Conservation (phyloP, 306 rosid species). For the Cicer judaicum region DNA sequence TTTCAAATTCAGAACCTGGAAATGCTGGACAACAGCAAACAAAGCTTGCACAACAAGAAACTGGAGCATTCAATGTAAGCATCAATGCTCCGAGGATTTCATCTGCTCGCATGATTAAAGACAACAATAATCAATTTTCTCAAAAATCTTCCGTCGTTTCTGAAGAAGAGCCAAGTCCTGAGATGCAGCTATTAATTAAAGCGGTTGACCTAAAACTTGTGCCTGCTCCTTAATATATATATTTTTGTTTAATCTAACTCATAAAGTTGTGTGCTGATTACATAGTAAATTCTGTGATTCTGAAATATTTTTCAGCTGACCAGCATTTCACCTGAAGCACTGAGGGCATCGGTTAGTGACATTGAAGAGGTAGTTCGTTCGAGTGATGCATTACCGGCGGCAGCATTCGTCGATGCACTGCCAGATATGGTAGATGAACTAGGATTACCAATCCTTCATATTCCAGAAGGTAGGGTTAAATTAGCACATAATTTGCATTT, state of each 20-base stretch:
- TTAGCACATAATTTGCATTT: neutral
- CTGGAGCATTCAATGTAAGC: slow-evolving; percentile 18
- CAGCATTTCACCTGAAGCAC: slow-evolving; percentile 37
- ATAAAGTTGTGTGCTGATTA: slow-evolving; percentile 6
- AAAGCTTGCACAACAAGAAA: neutral
- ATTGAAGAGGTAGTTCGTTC: slow-evolving; percentile 23
- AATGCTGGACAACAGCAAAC: slow-evolving; percentile 17
- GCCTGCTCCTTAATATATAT: neutral
- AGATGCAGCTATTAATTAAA: slow-evolving; percentile 41
- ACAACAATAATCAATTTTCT: slow-evolving; percentile 23
- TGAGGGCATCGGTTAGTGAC: slow-evolving; percentile 30
- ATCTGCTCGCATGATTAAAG: slow-evolving; percentile 36
- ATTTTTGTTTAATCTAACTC: neutral
- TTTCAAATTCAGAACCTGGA: slow-evolving; percentile 20
- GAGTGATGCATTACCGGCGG: slow-evolving; percentile 23
- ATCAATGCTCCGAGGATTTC: slow-evolving; percentile 28
- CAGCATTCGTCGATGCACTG: neutral
- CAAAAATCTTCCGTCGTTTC: slow-evolving; percentile 4
- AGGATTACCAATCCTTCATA: neutral
- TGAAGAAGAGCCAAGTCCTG: slow-evolving; percentile 36
- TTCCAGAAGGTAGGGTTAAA: neutral
- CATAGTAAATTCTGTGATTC: slow-evolving; percentile 8
- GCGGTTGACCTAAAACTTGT: slow-evolving; percentile 45
- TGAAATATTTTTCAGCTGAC: slow-evolving; percentile 44
- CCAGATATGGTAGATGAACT: slow-evolving; percentile 15